These are phyloP conservation scores for Ashbya aceris DNA, from an alignment of 1,139 yeast species.

Conservation along the genomic window DNA sequence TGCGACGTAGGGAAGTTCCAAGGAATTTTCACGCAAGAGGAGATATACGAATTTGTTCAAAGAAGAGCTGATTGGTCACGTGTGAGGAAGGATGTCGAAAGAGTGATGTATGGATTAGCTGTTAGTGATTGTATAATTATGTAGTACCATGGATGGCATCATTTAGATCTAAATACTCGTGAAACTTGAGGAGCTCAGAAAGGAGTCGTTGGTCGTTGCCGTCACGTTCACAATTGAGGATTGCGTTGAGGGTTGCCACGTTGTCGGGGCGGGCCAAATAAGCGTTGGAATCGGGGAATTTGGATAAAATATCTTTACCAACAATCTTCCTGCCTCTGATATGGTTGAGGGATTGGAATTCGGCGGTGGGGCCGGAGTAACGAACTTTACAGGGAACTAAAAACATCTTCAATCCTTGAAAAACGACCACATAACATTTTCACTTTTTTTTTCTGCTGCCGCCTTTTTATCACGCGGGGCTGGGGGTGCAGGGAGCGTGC, in stretches of 20 bases:
- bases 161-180: constrained; percentile 15
- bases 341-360: constrained; percentile 14
- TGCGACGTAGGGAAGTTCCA: constrained; percentile 80
- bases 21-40: constrained; percentile 87
- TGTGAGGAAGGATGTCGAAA: constrained; percentile 75
- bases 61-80: constrained; percentile 78
- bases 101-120: constrained; percentile 89
- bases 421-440: constrained; percentile 5
- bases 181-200: constrained; percentile 14
- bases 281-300: constrained; percentile 7
- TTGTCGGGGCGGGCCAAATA: constrained; percentile 9
- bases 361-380: constrained; percentile 15
- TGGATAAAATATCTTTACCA: constrained; percentile 13
- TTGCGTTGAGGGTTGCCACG: constrained; percentile 4
- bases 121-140: constrained; percentile 45
- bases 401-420: constrained; percentile 5
- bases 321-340: constrained; percentile 22
- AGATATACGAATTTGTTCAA: constrained; percentile 84
- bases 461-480: constrained; percentile 1
- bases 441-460: constrained; percentile 4
- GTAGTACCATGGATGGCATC: constrained; percentile 17
- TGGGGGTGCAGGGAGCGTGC: constrained; percentile 2
- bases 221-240: constrained; percentile 20
- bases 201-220: constrained; percentile 18
- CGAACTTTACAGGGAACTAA: constrained; percentile 21